Conservation (phyloP, 148 eudicot species). For the Drosera capensis region DNA sequence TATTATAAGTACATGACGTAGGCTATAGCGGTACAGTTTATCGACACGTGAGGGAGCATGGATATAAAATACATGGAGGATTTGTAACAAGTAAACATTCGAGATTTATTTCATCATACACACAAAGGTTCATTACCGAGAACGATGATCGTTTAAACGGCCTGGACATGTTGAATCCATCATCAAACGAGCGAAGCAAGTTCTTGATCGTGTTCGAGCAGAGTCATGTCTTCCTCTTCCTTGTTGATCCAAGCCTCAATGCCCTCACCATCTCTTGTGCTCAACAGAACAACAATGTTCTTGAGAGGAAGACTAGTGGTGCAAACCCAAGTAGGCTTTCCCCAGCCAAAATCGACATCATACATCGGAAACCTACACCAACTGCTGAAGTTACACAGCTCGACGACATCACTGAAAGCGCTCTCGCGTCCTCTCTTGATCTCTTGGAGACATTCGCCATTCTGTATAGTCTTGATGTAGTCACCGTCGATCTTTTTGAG, state of each 20-base stretch:
- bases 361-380: conserved; percentile 10
- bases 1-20: too few relatives aligned
- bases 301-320: conserved; percentile 9
- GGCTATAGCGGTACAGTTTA: too few relatives aligned
- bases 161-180: too few relatives aligned
- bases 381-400: background rate
- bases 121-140: too few relatives aligned
- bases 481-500: background rate
- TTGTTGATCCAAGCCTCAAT: conserved; percentile 35
- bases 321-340: conserved; percentile 25
- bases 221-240: conserved; percentile 1
- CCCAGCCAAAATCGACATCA: conserved; percentile 44
- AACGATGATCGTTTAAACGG: too few relatives aligned
- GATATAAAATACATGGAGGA: too few relatives aligned
- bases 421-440: background rate
- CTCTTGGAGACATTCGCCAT: background rate
- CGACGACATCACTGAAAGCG: background rate
- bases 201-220: background rate
- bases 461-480: background rate
- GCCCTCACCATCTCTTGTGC: conserved; percentile 18
- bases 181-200: too few relatives aligned
- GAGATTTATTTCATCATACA: too few relatives aligned
- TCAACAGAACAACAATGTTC: conserved; percentile 18
- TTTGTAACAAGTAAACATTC: too few relatives aligned
- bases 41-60: too few relatives aligned